Evolutionary conservation across 805 yeast genomes (phyloP).

Genomic region (Sugiyamaella marilandica): DNA sequence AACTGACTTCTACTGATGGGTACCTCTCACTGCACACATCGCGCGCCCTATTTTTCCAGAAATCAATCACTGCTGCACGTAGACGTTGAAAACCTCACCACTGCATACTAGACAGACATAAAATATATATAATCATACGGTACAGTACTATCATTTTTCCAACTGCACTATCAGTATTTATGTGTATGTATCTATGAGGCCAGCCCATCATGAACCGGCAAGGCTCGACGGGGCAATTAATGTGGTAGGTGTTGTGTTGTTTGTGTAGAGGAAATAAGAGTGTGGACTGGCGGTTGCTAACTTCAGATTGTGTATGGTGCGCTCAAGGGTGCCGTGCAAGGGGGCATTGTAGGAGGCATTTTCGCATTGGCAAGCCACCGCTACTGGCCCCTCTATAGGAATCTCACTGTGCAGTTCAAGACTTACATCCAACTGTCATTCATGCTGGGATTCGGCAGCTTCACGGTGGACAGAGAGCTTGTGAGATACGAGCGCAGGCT

Average conservation of each 20-base stretch:
- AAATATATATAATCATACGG: too few relatives aligned
- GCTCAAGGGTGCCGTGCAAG: conserved; percentile 19
- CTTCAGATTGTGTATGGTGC: conserved; percentile 18
- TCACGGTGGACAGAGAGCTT: conserved; percentile 18
- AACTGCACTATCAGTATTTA: too few relatives aligned
- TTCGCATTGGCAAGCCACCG: conserved; percentile 16
- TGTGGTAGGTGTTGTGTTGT: conserved; percentile 22
- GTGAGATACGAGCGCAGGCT: conserved; percentile 20
- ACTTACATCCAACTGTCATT: conserved; percentile 22
- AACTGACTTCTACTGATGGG: too few relatives aligned
- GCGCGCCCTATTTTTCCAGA: too few relatives aligned
- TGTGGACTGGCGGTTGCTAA: not conserved
- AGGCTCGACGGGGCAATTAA: conserved; percentile 24
- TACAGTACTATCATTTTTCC: too few relatives aligned
- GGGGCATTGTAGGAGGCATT: conserved; percentile 19
- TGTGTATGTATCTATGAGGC: conserved; percentile 13
- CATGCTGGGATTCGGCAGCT: conserved; percentile 17
- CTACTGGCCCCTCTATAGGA: conserved; percentile 20
- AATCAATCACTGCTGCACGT: too few relatives aligned
- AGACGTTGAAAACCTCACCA: too few relatives aligned
- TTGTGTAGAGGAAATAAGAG: not conserved
- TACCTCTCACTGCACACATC: too few relatives aligned
- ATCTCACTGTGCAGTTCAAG: conserved; percentile 21
- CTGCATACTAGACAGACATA: too few relatives aligned
- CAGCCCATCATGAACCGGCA: conserved; percentile 26